These are phyloP conservation scores for Aquilaria malaccensis DNA, from an alignment of 345 rosid genomes.

Conservation along the genomic window DNA sequence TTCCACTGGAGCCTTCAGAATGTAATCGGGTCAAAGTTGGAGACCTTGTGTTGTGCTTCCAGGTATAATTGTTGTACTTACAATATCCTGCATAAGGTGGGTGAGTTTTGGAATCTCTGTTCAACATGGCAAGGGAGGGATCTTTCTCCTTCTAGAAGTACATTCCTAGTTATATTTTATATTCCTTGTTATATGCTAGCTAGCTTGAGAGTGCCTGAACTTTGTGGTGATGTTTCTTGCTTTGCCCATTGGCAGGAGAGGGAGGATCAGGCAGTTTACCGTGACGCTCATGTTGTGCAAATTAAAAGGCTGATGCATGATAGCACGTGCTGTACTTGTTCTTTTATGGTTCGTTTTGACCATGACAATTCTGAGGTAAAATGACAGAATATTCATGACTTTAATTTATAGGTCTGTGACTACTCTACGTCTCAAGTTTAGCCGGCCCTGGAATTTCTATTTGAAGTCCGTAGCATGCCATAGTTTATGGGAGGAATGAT, in stretches of 20 bases:
- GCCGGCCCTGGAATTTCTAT: not conserved
- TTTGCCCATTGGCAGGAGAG: conserved; percentile 37
- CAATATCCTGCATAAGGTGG: no score
- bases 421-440: not conserved
- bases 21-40: conserved; percentile 54
- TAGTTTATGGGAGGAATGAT: not conserved
- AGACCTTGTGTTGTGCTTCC: conserved; percentile 72
- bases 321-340: conserved; percentile 38
- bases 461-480: not conserved
- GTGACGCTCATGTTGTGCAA: conserved; percentile 56
- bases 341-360: conserved; percentile 52
- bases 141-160: no score
- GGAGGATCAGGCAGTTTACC: conserved; percentile 47
- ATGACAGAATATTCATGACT: not conserved
- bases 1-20: conserved; percentile 78
- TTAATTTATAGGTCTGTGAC: not conserved
- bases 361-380: conserved; percentile 45
- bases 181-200: not conserved
- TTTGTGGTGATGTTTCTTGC: not conserved
- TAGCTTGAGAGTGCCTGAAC: not conserved
- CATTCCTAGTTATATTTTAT: no score
- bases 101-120: no score
- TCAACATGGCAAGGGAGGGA: no score
- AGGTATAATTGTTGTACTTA: conserved; percentile 25
- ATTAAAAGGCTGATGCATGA: conserved; percentile 52